These are phyloP conservation scores for Chaetothyriales sp. DNA, from an alignment of 2,329 filamentous ascomycete species.

Conservation along the genomic window DNA sequence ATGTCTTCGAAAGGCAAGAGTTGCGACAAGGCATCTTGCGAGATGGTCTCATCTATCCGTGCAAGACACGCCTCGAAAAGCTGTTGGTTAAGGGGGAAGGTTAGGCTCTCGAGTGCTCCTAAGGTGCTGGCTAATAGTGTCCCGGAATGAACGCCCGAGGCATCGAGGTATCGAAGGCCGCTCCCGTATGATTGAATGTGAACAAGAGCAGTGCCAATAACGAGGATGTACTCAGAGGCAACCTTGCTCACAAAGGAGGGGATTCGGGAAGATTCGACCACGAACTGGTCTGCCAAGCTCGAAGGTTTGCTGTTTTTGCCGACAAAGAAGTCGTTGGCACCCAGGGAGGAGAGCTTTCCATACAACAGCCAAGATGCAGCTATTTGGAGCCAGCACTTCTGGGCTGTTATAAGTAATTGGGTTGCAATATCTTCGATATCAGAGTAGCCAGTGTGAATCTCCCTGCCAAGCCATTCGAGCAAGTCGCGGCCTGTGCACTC, in stretches of 20 bases:
- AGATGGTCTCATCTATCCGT: conserved; percentile 64
- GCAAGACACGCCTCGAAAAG: conserved; percentile 58
- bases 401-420: conserved; percentile 59
- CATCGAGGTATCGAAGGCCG: conserved; percentile 19
- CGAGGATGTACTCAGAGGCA: conserved; percentile 70
- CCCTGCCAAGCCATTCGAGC: conserved; percentile 60
- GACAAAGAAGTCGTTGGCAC: conserved; percentile 77
- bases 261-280: conserved; percentile 44
- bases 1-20: conserved; percentile 66
- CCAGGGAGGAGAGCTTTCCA: conserved; percentile 63
- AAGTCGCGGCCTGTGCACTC: conserved; percentile 44
- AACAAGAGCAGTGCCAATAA: conserved; percentile 78
- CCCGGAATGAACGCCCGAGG: conserved; percentile 5
- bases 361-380: conserved; percentile 83
- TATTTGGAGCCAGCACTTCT: conserved; percentile 83
- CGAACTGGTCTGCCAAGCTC: conserved; percentile 34
- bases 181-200: conserved; percentile 44
- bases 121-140: conserved; percentile 20
- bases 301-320: conserved; percentile 28
- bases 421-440: conserved; percentile 67
- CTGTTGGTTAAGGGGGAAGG: conserved; percentile 57
- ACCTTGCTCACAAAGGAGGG: conserved; percentile 64
- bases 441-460: conserved; percentile 73
- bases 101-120: conserved; percentile 31
- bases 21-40: conserved; percentile 67